Evolutionary conservation across 345 rosid genomes (phyloP).

Genomic region (Melaleuca alternifolia): DNA sequence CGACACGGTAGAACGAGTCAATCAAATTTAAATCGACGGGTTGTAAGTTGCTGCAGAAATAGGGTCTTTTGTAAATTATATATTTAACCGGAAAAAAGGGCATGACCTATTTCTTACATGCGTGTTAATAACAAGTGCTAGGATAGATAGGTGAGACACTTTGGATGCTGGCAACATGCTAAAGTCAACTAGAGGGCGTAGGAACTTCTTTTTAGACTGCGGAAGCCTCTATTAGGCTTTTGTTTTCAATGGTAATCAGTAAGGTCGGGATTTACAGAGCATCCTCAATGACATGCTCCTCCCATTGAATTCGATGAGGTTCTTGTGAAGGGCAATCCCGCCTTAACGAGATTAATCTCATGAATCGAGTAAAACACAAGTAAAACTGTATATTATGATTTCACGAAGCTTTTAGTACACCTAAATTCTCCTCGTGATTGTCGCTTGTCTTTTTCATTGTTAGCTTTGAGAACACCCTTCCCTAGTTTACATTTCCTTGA

Average conservation of each 20-base stretch:
- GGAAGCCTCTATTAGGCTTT: neutral
- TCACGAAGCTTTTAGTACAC: accelerated
- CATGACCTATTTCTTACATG: neutral
- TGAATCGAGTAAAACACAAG: neutral
- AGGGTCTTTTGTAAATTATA: neutral
- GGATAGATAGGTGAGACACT: neutral
- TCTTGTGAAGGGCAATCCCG: neutral
- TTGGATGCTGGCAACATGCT: neutral
- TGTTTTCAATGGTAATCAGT: neutral
- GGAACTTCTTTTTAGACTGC: neutral
- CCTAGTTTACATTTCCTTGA: neutral
- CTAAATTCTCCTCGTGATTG: neutral
- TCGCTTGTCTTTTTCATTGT: neutral
- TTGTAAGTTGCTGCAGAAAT: too few relatives aligned
- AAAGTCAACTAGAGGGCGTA: neutral
- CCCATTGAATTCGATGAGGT: neutral
- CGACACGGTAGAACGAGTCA: neutral
- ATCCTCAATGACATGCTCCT: neutral
- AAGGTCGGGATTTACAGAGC: neutral
- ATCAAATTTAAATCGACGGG: neutral
- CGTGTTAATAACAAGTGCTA: neutral
- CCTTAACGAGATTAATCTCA: neutral
- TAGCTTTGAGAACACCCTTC: neutral
- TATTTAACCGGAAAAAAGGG: neutral
- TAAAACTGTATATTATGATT: neutral